Conservation (phyloP, 139 green algal genomes). For the Chlamydomonas schloesseri region DNA sequence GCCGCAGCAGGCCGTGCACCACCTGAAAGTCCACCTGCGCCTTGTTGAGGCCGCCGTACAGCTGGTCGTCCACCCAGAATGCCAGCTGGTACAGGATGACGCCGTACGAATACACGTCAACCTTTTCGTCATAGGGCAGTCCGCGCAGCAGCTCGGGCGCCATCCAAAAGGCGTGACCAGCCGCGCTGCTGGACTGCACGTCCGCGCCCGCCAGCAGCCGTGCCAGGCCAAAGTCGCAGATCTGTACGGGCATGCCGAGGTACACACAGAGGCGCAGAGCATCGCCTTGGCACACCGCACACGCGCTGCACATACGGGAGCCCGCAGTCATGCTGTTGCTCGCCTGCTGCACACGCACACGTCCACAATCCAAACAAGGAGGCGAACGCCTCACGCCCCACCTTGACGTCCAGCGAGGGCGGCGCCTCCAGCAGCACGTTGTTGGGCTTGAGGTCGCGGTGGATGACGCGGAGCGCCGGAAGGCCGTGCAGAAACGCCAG, state of each 20-base stretch:
- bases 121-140: slow-evolving; percentile 37
- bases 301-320: no score
- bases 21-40: slow-evolving; percentile 40
- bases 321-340: no score
- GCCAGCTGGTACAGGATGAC: slow-evolving; percentile 43
- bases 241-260: no score
- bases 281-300: no score
- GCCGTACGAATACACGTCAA: no score
- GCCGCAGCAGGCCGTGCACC: slow-evolving; percentile 38
- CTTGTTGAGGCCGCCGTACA: slow-evolving; percentile 43
- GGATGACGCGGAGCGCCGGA: slow-evolving; percentile 17
- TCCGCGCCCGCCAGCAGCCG: slow-evolving; percentile 12
- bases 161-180: slow-evolving; percentile 42
- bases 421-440: slow-evolving; percentile 43
- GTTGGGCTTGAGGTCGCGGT: slow-evolving; percentile 47
- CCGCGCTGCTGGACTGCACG: slow-evolving; percentile 24
- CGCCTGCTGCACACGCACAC: no score
- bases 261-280: neutral
- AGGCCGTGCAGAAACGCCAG: slow-evolving; percentile 41
- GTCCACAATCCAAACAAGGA: no score
- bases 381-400: neutral
- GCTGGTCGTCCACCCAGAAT: slow-evolving; percentile 38
- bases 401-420: slow-evolving; percentile 37
- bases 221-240: slow-evolving; percentile 30
- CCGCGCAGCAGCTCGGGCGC: slow-evolving; percentile 45